These are phyloP conservation scores for Penicillium paneum DNA, from an alignment of 2,329 filamentous ascomycete genomes.

Conservation along the genomic window DNA sequence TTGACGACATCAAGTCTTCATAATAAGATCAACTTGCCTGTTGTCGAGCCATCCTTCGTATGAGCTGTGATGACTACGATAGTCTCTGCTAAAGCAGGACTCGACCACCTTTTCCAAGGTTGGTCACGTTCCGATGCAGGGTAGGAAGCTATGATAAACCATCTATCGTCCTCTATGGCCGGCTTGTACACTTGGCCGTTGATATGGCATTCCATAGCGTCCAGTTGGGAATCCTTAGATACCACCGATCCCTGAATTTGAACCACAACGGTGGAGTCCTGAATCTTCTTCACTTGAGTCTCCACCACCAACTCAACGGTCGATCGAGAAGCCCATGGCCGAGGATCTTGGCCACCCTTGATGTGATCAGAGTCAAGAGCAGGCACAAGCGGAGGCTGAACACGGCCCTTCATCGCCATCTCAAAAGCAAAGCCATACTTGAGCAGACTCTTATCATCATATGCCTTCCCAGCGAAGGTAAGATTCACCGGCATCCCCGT, in stretches of 20 bases:
- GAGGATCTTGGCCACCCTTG: neutral
- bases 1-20: constrained; percentile 1
- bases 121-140: constrained; percentile 23
- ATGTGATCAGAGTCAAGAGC: constrained; percentile 23
- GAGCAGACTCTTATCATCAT: constrained; percentile 40
- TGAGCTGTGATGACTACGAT: constrained; percentile 23
- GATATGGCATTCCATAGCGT: constrained; percentile 17
- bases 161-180: constrained; percentile 13
- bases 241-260: constrained; percentile 7
- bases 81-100: constrained; percentile 25
- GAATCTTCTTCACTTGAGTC: constrained; percentile 9
- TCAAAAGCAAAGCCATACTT: constrained; percentile 31
- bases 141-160: constrained; percentile 20
- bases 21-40: constrained; percentile 25
- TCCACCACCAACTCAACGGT: constrained; percentile 8
- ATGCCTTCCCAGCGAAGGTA: constrained; percentile 52
- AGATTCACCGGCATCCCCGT: constrained; percentile 53
- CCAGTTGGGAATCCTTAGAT: constrained; percentile 10
- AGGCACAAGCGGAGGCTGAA: constrained; percentile 19
- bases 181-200: constrained; percentile 22
- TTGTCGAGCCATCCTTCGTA: constrained; percentile 4
- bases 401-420: constrained; percentile 18
- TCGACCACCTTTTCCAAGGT: constrained; percentile 26
- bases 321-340: neutral
- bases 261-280: constrained; percentile 6